Base-by-base conservation (phyloP, 1,284 basidiomycete genomes). In the Boletellus dicymbophilus region DNA sequence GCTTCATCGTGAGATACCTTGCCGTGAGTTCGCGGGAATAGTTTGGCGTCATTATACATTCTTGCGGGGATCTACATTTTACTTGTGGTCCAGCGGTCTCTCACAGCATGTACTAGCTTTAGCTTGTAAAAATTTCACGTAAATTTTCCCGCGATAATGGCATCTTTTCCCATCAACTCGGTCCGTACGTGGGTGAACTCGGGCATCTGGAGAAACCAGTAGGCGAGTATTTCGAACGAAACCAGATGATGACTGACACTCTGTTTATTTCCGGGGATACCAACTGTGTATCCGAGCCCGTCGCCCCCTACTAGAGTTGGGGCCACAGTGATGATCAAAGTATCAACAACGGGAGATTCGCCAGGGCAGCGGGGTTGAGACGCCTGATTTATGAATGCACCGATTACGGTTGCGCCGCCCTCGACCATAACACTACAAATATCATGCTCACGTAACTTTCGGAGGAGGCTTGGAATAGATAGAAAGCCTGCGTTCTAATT, bases 341-440 rank as follows among this genome's bases (percentile, higher is more conserved):
- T 76, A 63, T 96, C 88, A 5, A 95, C 47, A 13, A 54, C 27
- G 21, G 54, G 51, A 15, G 51, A 43, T 34, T 46, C 51, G n/a
- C 39, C 40, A 5, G 44, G 36, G 33, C 8, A 4, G n/a, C 48
- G 45, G 36, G 51, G 42, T 37, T 48, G 52, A 12, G 55, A 60
- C n/a, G 44, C 54, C 30, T 49, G 54, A 42, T 50, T 47, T 20
- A 97, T 72, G 69, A 96, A 93, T 2, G 89, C 84, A 16, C 79
- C 76, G 49, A 99, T 94, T 51, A 98, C 79, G 6, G 74, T 72
- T 5, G 93, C 90, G 16, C 96, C 96, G 45, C 96, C 96, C 74
- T 99, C 96, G 11, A 98, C 88, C 96, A 99, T 99, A 46, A 98
- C 74, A 4, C 86, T 87, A 9, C 71, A 70, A 51, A 97, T 77